Evolutionary conservation across 2,329 filamentous ascomycete genomes (phyloP), one percentile per base, ranked within the genome.

Genomic region (Bipolaris sorokiniana): DNA sequence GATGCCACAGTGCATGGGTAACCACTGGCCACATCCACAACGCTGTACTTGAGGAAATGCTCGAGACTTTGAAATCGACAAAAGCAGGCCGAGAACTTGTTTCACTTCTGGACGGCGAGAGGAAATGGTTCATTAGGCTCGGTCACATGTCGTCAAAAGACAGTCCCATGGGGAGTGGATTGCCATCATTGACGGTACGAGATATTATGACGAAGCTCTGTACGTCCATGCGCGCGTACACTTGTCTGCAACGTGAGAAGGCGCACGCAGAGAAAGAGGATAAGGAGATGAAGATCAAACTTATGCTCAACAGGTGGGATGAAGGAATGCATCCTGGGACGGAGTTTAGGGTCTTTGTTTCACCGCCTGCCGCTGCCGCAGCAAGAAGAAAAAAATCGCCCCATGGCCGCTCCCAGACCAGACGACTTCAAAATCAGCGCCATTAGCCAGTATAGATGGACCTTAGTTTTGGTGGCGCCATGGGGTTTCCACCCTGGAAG

Each of bases 321-420:
- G 56, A 54, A 4, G 63, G 62, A n/a, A 81, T 83, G 73, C 61
- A 67, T 44, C 67, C 69, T 0, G 71, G 63, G 7, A 63, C 66
- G 1, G 78, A 82, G 61, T 82, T 80, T 60, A 74, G 80, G 11
- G 77, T 79, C 3, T 81, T 80, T 62, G 82, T 80, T 51, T 68
- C 74, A 2, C 78, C 79, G 0, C 65, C 61, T 23, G 54, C 51
- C n/a, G 62, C 62, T 11, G 38, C 45, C 16, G 36, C 15, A 9
- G n/a, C 10, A 7, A 6, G 34, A 11, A 34, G 44, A 20, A 22
- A 22, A 9, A 5, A 6, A 31, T 31, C 28, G 1, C 28, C 28
- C 10, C 28, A 31, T 31, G 28, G 28, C 28, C 10, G 10, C 28
- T 31, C 28, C 28, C 28, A 31, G 13, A 15, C 13, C 13, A 1